Evolutionary conservation across 2,329 filamentous ascomycete genomes (phyloP).

Genomic region (Exophiala spinifera): DNA sequence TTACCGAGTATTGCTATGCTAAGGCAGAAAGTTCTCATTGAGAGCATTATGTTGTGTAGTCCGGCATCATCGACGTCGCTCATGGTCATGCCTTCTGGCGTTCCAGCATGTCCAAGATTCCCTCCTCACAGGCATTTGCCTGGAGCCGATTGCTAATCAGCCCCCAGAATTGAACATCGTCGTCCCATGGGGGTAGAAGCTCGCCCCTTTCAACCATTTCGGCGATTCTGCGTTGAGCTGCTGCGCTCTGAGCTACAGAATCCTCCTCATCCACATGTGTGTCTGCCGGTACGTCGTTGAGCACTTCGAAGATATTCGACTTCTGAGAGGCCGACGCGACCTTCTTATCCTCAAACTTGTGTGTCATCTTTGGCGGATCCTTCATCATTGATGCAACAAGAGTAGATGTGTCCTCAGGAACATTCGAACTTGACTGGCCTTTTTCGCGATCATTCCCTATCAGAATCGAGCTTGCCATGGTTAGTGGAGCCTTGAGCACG

Average conservation of each 20-base stretch:
- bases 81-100: not conserved
- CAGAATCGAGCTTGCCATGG: constrained; percentile 10
- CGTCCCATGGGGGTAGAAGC: constrained; percentile 52
- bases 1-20: too few species aligned
- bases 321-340: constrained; percentile 15
- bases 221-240: constrained; percentile 21
- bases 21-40: too few species aligned
- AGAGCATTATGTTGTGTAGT: too few species aligned
- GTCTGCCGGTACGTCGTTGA: constrained; percentile 13
- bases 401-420: not conserved
- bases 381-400: constrained; percentile 9
- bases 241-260: not conserved
- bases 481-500: constrained; percentile 15
- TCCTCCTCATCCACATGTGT: not conserved
- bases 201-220: constrained; percentile 36
- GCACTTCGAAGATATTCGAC: constrained; percentile 22
- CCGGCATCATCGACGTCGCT: too few species aligned
- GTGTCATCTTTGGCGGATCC: not conserved
- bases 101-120: constrained; percentile 36
- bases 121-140: constrained; percentile 59
- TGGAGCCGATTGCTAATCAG: constrained; percentile 58
- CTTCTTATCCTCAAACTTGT: constrained; percentile 8
- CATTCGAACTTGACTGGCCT: not conserved
- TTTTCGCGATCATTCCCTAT: constrained; percentile 1
- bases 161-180: constrained; percentile 51